Percentiles rank a stretch among this genome's conserved stretches.
Conservation (phyloP, 176 grass and related monocot species). For the Oryza longistaminata region DNA sequence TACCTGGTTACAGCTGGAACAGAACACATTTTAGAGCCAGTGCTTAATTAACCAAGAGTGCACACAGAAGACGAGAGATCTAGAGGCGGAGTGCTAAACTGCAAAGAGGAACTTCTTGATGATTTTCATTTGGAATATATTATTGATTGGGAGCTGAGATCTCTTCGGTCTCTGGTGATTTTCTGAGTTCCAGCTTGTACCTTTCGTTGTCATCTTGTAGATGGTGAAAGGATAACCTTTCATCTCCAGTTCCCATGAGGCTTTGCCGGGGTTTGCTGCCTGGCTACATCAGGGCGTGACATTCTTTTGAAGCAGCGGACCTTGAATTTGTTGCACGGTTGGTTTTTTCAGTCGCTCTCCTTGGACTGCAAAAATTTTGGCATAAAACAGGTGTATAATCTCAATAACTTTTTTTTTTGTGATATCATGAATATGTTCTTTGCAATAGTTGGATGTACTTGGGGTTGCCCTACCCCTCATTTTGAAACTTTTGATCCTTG, state of each 20-base stretch:
- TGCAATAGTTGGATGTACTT: slow-evolving; percentile 24
- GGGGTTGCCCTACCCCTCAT: neutral
- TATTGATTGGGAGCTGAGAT: slow-evolving; percentile 43
- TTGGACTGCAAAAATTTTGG: slow-evolving; percentile 53
- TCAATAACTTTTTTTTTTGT: slow-evolving; percentile 25
- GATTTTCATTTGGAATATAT: slow-evolving; percentile 42
- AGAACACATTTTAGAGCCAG: slow-evolving; percentile 32
- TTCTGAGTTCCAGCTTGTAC: slow-evolving; percentile 53
- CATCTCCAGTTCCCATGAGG: slow-evolving; percentile 27
- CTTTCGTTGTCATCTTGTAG: slow-evolving; percentile 41
- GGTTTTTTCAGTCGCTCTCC: slow-evolving; percentile 14
- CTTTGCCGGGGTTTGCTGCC: slow-evolving; percentile 17
- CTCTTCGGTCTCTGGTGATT: slow-evolving; percentile 35
- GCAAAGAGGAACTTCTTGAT: slow-evolving; percentile 26
- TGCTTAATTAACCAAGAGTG: slow-evolving; percentile 20
- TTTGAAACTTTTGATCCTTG: slow-evolving; percentile 18
- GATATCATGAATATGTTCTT: slow-evolving; percentile 6
- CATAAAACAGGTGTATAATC: slow-evolving; percentile 47
- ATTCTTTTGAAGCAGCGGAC: slow-evolving; percentile 49
- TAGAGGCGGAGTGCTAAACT: slow-evolving; percentile 7
- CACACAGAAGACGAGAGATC: slow-evolving; percentile 4
- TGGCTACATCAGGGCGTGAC: slow-evolving; percentile 38
- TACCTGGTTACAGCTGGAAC: slow-evolving; percentile 40
- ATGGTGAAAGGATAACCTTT: slow-evolving; percentile 48
- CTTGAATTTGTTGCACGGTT: slow-evolving; percentile 41